Evolutionary conservation across 2,329 filamentous ascomycete species (phyloP).

Genomic region (Davidsoniella virescens): DNA sequence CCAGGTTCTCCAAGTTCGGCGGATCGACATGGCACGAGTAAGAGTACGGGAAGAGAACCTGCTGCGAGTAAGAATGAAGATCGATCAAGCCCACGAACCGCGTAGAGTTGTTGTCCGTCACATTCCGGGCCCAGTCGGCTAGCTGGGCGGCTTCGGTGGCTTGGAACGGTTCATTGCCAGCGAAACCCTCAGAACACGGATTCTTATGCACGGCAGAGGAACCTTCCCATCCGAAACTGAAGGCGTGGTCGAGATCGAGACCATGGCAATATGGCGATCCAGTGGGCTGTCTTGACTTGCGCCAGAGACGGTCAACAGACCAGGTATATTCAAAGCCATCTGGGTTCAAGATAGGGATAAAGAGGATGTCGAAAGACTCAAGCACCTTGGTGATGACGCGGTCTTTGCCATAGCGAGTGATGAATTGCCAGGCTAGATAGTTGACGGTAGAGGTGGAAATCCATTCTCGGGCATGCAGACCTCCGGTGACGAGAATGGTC

Average conservation of each 20-base stretch:
- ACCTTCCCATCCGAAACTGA: constrained; percentile 70
- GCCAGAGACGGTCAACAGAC: constrained; percentile 83
- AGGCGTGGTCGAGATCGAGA: constrained; percentile 76
- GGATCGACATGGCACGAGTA: constrained; percentile 66
- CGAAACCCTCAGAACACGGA: constrained; percentile 82
- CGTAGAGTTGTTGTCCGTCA: constrained; percentile 53
- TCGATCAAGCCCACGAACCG: constrained; percentile 77
- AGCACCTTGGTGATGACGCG: constrained; percentile 59
- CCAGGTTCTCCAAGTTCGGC: constrained; percentile 76
- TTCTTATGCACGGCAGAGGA: constrained; percentile 43
- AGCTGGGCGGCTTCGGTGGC: constrained; percentile 62
- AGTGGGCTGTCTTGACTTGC: constrained; percentile 81
- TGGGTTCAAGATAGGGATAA: constrained; percentile 79
- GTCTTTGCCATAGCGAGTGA: constrained; percentile 65
- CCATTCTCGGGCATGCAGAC: constrained; percentile 91
- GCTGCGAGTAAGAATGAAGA: constrained; percentile 87
- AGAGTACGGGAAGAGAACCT: constrained; percentile 82
- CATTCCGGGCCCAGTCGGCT: constrained; percentile 67
- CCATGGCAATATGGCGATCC: constrained; percentile 70
- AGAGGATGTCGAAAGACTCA: constrained; percentile 70
- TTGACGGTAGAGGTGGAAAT: constrained; percentile 84
- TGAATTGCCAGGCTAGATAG: constrained; percentile 76
- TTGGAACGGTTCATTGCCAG: constrained; percentile 69
- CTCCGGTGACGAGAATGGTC: constrained; percentile 68
- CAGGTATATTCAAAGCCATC: constrained; percentile 93